Evolutionary conservation across 2,329 filamentous ascomycete species (phyloP).

Genomic region (Celoporthe dispersa): DNA sequence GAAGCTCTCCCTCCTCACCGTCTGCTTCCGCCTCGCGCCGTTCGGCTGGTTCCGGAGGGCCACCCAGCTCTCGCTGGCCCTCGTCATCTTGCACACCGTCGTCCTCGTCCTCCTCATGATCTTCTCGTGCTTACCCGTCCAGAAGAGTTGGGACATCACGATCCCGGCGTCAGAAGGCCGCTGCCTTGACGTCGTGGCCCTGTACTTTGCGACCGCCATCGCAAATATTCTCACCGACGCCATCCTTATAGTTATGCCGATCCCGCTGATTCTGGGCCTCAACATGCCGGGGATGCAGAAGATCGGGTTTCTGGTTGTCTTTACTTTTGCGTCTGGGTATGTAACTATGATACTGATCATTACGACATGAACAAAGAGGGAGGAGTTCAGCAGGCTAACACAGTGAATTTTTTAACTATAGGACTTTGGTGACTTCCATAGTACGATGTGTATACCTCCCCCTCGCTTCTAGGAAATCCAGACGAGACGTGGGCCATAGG

Average conservation of each 20-base stretch:
- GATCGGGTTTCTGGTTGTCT: not conserved
- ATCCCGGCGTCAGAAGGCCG: not conserved
- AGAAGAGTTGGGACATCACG: not conserved
- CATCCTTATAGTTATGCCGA: not conserved
- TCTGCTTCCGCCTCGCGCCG: not conserved
- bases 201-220: not conserved
- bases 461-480: not conserved
- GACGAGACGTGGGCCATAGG: not conserved
- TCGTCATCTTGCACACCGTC: not conserved
- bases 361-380: no score
- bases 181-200: not conserved
- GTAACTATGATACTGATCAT: not conserved
- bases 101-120: not conserved
- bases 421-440: constrained; percentile 1
- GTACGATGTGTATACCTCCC: not conserved
- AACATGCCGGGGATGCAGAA: not conserved
- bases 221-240: not conserved
- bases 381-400: not conserved
- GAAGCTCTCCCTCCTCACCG: not conserved
- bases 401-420: not conserved
- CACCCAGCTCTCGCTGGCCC: not conserved
- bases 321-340: not conserved
- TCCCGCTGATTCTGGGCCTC: not conserved
- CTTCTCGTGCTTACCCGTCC: not conserved
- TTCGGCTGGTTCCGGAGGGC: not conserved